Evolutionary conservation across 495 filamentous ascomycete species (phyloP).

Genomic region (Lepraria neglecta): DNA sequence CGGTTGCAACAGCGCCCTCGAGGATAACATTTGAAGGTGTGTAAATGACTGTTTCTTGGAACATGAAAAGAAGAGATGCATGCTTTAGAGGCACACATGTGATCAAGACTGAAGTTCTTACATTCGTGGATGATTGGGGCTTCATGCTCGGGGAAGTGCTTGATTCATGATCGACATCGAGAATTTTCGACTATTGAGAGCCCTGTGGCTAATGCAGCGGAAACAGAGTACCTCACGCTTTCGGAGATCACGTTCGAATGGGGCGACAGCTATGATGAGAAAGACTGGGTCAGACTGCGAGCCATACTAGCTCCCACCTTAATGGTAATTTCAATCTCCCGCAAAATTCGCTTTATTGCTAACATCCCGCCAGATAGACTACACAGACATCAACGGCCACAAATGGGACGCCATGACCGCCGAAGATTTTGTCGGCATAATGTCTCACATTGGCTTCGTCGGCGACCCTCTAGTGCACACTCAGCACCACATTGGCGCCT

Average conservation of each 20-base stretch:
- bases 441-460: constrained; percentile 27
- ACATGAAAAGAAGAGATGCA: no score
- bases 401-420: constrained; percentile 28
- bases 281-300: constrained; percentile 57
- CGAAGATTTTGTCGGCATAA: constrained; percentile 32
- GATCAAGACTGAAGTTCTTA: no score
- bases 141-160: no score
- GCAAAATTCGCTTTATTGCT: not conserved
- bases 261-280: constrained; percentile 26
- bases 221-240: constrained; percentile 22
- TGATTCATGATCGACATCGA: not conserved
- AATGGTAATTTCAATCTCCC: constrained; percentile 31
- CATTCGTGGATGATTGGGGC: no score
- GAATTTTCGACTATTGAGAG: no score
- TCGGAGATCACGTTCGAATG: constrained; percentile 24
- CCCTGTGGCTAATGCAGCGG: not conserved
- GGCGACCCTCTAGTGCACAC: constrained; percentile 34
- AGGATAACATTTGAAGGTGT: constrained; percentile 20
- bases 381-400: constrained; percentile 29
- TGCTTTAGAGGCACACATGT: no score
- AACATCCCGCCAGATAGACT: constrained; percentile 30
- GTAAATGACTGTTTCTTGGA: not conserved
- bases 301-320: constrained; percentile 62
- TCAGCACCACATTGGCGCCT: constrained; percentile 35
- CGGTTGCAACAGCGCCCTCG: not conserved